Conservation (phyloP, 495 filamentous ascomycete genomes). For the Aspergillus leporis region DNA sequence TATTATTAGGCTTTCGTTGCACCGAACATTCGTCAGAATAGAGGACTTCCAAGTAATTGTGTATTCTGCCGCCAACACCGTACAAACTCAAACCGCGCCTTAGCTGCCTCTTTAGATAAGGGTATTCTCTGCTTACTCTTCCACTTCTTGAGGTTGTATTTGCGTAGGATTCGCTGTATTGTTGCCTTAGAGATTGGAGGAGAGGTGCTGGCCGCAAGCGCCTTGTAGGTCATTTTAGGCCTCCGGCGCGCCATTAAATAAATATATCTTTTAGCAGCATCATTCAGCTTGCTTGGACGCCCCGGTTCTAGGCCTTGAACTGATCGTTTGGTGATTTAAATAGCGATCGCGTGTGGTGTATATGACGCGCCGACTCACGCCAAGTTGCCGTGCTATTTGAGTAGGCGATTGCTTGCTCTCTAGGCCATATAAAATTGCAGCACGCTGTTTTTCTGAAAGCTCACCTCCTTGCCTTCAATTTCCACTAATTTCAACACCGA, state of each 20-base stretch:
- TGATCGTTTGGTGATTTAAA: not conserved
- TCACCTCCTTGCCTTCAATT: slow-evolving; percentile 2
- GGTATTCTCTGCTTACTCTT: slow-evolving; percentile 7
- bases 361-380: not conserved
- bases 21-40: no score
- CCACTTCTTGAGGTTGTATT: slow-evolving; percentile 6
- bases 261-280: not conserved
- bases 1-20: no score
- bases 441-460: not conserved
- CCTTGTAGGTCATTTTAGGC: not conserved
- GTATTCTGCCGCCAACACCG: not conserved
- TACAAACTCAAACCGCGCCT: not conserved
- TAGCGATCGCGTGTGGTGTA: not conserved
- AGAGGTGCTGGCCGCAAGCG: not conserved
- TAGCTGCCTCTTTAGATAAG: not conserved
- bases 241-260: not conserved
- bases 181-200: not conserved
- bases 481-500: slow-evolving; percentile 9
- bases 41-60: no score
- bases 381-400: not conserved
- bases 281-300: not conserved
- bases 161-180: not conserved
- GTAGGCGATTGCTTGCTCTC: not conserved
- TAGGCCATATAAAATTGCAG: not conserved
- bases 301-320: not conserved